phyloP scores from a whole-genome alignment of 1,284 basidiomycete species.

The Coniferiporia weirii region DNA sequence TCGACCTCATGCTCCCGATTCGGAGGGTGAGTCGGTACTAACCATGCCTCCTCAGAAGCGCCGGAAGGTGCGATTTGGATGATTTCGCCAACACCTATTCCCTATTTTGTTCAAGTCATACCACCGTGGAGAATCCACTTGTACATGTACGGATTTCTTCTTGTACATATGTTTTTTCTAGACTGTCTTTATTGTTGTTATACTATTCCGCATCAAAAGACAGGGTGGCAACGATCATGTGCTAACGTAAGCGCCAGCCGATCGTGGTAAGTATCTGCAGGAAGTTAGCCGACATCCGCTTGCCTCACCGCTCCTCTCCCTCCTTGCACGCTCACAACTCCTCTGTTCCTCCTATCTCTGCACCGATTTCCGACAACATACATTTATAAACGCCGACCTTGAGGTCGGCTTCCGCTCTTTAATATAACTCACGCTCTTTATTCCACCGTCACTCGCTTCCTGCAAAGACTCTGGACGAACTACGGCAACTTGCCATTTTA shows the following conservation, averaged over 20 bases:
- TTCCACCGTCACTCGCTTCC: not conserved
- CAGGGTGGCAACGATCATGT: too few species aligned
- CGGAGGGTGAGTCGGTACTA: not conserved
- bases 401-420: slow-evolving; percentile 17
- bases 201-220: too few species aligned
- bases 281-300: not conserved
- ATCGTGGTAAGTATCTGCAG: not conserved
- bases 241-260: not conserved
- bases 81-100: not conserved
- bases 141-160: not conserved
- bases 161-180: not conserved
- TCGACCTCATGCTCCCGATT: not conserved
- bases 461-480: not conserved
- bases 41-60: not conserved
- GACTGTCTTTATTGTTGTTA: not conserved
- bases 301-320: not conserved
- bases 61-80: slow-evolving; percentile 12
- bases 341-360: slow-evolving; percentile 1
- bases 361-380: not conserved
- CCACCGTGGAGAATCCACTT: too few species aligned
- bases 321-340: not conserved
- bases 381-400: not conserved
- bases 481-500: not conserved
- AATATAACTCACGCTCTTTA: slow-evolving; percentile 10
- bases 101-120: not conserved